A percentile compares a stretch with the other conserved stretches of the same genome.
These are phyloP conservation scores for Nymphaea thermarum DNA, from an alignment of 164 flowering plant genomes.

Conservation along the genomic window DNA sequence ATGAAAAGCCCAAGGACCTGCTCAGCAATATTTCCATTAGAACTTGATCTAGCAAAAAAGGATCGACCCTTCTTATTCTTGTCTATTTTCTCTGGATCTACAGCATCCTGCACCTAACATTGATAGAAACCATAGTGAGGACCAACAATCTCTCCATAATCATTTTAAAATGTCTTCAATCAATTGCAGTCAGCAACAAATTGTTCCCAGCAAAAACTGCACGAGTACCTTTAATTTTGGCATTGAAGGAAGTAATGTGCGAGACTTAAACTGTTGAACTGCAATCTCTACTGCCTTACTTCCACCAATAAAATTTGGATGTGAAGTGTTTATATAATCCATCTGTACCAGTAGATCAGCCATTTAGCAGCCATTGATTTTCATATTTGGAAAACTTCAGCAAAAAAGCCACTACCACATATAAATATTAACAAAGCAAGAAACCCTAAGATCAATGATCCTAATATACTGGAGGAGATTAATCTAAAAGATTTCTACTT, in stretches of 20 bases:
- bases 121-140: not conserved
- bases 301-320: slow-evolving; percentile 93
- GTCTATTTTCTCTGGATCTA: slow-evolving; percentile 65
- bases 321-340: slow-evolving; percentile 98
- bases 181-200: not conserved
- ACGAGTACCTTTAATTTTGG: slow-evolving; percentile 52
- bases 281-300: slow-evolving; percentile 88
- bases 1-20: slow-evolving; percentile 33
- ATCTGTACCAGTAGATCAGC: slow-evolving; percentile 29
- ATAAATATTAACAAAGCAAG: no score
- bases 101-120: slow-evolving; percentile 44
- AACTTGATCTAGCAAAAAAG: slow-evolving; percentile 56
- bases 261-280: slow-evolving; percentile 51
- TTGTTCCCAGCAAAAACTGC: not conserved
- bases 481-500: no score
- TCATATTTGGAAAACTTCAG: not conserved
- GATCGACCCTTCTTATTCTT: slow-evolving; percentile 60
- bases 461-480: no score
- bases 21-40: slow-evolving; percentile 72
- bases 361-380: not conserved
- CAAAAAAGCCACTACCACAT: no score
- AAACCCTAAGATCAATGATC: no score
- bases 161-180: not conserved
- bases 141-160: slow-evolving; percentile 51
- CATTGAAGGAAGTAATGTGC: slow-evolving; percentile 27